phyloP scores from a whole-genome alignment of 2,329 filamentous ascomycete genomes.

The Xylaria sp. region DNA sequence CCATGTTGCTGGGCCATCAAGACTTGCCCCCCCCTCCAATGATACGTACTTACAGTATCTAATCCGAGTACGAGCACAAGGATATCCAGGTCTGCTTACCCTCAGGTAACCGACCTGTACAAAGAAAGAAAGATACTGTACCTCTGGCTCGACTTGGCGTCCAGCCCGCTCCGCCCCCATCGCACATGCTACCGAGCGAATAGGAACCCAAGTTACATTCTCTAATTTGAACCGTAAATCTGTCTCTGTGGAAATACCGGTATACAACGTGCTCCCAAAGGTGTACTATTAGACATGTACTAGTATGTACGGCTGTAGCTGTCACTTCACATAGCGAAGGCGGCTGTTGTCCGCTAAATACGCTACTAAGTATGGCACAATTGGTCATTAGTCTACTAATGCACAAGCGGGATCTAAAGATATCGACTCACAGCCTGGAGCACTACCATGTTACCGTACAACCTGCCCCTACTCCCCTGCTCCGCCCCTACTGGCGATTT shows the following conservation, averaged over 20 bases:
- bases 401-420: conserved; percentile 34
- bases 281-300: not conserved
- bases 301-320: conserved; percentile 3
- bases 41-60: not conserved
- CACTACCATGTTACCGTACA: not conserved
- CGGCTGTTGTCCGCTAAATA: not conserved
- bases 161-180: conserved; percentile 43
- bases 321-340: not conserved
- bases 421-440: conserved; percentile 11
- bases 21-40: not conserved
- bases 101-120: not conserved
- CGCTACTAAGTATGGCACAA: not conserved
- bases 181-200: conserved; percentile 39
- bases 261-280: not conserved
- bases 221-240: conserved; percentile 38
- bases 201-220: conserved; percentile 39
- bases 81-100: conserved; percentile 8
- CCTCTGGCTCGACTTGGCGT: conserved; percentile 34
- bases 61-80: conserved; percentile 28
- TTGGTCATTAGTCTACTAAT: conserved; percentile 11
- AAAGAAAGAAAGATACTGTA: conserved; percentile 1
- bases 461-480: not conserved
- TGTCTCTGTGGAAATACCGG: not conserved
- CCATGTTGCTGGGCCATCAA: conserved; percentile 14
- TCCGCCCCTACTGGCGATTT: not conserved